Percentiles rank a stretch among this genome's conserved stretches.
These are phyloP conservation scores for Haplosporangium gracile DNA, from an alignment of 192 early-diverging fungal genomes.

Conservation along the genomic window DNA sequence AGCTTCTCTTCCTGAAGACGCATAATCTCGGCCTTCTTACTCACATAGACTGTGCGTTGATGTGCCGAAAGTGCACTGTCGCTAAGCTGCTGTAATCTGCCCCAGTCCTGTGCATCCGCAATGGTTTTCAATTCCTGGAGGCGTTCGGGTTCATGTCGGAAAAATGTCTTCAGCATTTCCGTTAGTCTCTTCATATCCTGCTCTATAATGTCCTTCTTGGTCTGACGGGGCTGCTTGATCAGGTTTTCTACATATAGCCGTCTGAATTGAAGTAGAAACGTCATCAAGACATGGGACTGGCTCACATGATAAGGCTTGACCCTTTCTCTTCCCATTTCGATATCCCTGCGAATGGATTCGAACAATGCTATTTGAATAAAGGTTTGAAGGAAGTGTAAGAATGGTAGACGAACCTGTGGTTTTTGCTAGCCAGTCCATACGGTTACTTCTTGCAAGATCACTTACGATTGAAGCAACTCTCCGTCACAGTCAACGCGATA, in stretches of 20 bases:
- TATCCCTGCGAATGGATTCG: constrained; percentile 53
- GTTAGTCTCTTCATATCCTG: neutral
- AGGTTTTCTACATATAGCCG: constrained; percentile 31
- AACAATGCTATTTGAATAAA: constrained; percentile 40
- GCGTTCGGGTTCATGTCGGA: neutral
- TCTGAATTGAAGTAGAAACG: constrained; percentile 57
- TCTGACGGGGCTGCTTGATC: constrained; percentile 13
- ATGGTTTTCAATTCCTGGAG: neutral
- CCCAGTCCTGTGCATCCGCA: neutral
- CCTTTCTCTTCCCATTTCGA: constrained; percentile 56
- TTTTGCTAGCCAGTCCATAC: too few species aligned
- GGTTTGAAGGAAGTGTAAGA: neutral
- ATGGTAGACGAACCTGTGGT: too few species aligned
- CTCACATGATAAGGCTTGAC: constrained; percentile 56
- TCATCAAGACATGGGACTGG: constrained; percentile 57
- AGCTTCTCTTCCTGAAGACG: neutral
- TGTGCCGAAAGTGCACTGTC: neutral
- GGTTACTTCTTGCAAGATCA: too few species aligned
- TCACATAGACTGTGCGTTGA: neutral
- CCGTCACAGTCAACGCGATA: constrained; percentile 47
- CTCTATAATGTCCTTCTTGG: constrained; percentile 17
- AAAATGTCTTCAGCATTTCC: neutral
- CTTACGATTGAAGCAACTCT: constrained; percentile 65
- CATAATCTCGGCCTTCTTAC: neutral
- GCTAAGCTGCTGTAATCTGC: neutral